Evolutionary conservation across 2,329 filamentous ascomycete species (phyloP), one percentile per base, ranked within the genome.

Genomic region (Cytospora schulzeri): DNA sequence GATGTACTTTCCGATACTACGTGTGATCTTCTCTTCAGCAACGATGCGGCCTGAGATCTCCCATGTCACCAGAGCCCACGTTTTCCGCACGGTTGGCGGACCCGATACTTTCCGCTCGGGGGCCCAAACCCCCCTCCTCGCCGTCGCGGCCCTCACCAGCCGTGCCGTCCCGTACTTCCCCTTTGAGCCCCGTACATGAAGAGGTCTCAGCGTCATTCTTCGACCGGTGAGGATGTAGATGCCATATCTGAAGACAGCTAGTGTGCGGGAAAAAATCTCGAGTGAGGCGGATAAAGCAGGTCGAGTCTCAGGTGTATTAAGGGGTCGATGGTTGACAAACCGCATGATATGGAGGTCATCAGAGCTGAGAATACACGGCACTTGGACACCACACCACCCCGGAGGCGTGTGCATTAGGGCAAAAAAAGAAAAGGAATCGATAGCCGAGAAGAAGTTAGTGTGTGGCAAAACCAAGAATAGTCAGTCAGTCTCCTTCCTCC

Each of bases 161-260:
- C 55, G 60, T 62, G 60, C 60, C 60, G 60, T 38, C 38, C 52
- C 52, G 48, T 38, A 50, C 19, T 45, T 52, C 60, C 41, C 24
- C 28, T 64, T 64, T 55, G 35, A 53, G 62, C 56, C 31, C 45
- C 50, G 50, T 41, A 64, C 62, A 64, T 60, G 56, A 60, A 38
- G 54, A 3, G 50, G 55, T 64, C 56, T 64, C 62, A 64, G 62
- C 35, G 48, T 14, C 17, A 50, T 26, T n/a, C n/a, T 48, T 24
- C 29, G n/a, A 64, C 50, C 56, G 62, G 55, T 60, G 56, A 55
- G 24, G 12, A 45, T n/a, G 14, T 24, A 19, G 31, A 33, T 51
- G 31, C 48, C 41, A 35, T 45, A 38, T 31, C 26, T 29, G 41
- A 17, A 9, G 17, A 22, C 31, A 35, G 17, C 17, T 45, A n/a